phyloP scores from a whole-genome alignment of 73 alveolate species.

The Tetrahymena elliotti region DNA sequence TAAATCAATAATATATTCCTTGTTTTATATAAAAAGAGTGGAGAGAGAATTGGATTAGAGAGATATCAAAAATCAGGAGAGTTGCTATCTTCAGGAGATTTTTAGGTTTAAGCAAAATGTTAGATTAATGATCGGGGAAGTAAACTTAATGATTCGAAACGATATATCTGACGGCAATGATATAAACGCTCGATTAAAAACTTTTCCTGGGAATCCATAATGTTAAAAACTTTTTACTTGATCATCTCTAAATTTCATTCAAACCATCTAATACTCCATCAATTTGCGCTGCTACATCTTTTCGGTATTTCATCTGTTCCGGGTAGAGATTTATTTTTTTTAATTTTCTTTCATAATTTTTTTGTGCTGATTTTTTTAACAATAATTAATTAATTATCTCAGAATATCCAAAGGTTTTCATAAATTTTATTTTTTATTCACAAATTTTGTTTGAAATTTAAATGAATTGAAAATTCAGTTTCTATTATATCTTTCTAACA shows the following conservation, averaged over 20 bases:
- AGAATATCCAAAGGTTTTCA: too few relatives aligned
- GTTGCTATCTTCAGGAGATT: not conserved
- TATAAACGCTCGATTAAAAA: not conserved
- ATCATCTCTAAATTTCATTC: not conserved
- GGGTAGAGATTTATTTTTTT: not conserved
- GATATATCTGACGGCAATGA: not conserved
- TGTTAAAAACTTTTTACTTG: not conserved
- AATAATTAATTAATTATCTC: too few relatives aligned
- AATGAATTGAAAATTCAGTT: too few relatives aligned
- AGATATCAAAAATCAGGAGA: not conserved
- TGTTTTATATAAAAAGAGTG: not conserved
- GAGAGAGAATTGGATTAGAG: constrained; percentile 2
- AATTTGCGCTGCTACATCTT: not conserved
- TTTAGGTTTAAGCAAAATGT: not conserved
- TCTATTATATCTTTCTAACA: too few relatives aligned
- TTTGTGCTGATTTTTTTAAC: not conserved
- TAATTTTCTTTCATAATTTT: not conserved
- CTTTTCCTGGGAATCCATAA: not conserved
- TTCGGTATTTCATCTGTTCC: not conserved
- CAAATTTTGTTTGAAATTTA: too few relatives aligned
- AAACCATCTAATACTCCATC: not conserved
- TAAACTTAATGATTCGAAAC: not conserved
- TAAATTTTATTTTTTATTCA: too few relatives aligned
- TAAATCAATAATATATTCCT: not conserved
- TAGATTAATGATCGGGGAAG: not conserved